Evolutionary conservation across 192 early-diverging fungal species (phyloP).

Genomic region (Linderina pennispora): DNA sequence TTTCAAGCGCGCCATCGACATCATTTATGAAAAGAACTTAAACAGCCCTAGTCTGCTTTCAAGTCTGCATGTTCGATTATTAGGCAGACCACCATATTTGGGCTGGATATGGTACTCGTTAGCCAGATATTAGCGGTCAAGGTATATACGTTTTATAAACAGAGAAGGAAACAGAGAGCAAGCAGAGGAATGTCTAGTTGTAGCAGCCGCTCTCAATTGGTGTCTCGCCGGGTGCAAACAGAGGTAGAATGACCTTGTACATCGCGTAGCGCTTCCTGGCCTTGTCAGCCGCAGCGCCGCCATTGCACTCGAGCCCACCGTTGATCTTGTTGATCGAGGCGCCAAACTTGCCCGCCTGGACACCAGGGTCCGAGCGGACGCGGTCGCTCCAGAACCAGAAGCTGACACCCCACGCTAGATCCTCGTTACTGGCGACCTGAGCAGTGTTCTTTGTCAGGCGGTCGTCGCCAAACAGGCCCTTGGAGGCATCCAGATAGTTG

Average conservation of each 20-base stretch:
- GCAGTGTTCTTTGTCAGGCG: slow-evolving; percentile 21
- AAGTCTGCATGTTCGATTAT: no score
- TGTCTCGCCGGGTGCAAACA: slow-evolving; percentile 28
- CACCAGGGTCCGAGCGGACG: slow-evolving; percentile 29
- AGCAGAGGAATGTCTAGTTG: no score
- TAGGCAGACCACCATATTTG: no score
- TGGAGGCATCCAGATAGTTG: slow-evolving; percentile 42
- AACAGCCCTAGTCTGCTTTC: no score
- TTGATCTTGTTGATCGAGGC: slow-evolving; percentile 46
- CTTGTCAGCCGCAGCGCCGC: slow-evolving; percentile 20
- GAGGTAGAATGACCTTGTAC: slow-evolving; percentile 33
- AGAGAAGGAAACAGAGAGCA: no score
- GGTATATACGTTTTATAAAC: no score
- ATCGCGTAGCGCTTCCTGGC: slow-evolving; percentile 47
- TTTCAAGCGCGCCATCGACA: no score
- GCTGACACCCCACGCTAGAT: slow-evolving; percentile 33
- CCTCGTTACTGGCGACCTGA: slow-evolving; percentile 23
- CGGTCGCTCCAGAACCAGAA: slow-evolving; percentile 45
- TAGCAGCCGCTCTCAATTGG: slow-evolving; percentile 43
- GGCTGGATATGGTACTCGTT: no score
- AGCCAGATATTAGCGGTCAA: no score
- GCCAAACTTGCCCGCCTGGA: slow-evolving; percentile 45
- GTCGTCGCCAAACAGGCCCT: slow-evolving; percentile 38
- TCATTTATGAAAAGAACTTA: no score
- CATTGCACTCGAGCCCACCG: slow-evolving; percentile 43